A percentile compares a stretch with the other conserved stretches of the same genome.
Evolutionary conservation across 78 protist genomes (phyloP).

Genomic region (Anaeramoeba flamelloides): DNA sequence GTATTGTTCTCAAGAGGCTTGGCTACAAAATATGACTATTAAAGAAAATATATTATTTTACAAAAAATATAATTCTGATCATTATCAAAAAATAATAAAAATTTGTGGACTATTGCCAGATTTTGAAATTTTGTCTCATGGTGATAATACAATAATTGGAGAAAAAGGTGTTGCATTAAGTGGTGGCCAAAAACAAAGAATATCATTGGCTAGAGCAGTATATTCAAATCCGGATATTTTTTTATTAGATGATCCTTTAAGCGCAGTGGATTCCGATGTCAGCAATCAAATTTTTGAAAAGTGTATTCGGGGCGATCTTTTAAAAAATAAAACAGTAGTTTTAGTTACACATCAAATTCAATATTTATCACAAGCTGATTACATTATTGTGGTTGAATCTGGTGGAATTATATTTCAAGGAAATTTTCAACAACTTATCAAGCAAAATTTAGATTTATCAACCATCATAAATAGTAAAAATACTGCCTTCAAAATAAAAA

Average conservation of each 20-base stretch:
- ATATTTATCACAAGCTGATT: slow-evolving; percentile 16
- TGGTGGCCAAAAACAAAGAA: slow-evolving; percentile 31
- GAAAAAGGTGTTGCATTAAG: slow-evolving; percentile 20
- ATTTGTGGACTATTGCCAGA: slow-evolving; percentile 12
- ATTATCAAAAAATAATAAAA: slow-evolving; percentile 8
- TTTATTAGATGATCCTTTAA: slow-evolving; percentile 63
- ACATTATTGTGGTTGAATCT: slow-evolving; percentile 29
- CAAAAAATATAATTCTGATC: slow-evolving; percentile 3
- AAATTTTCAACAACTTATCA: background rate
- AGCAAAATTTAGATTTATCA: background rate
- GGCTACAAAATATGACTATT: slow-evolving; percentile 21
- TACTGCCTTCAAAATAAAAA: no score
- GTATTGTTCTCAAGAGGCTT: no score
- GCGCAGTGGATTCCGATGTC: slow-evolving; percentile 73
- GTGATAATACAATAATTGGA: slow-evolving; percentile 15
- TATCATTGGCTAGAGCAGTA: slow-evolving; percentile 38
- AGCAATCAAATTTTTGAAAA: slow-evolving; percentile 54
- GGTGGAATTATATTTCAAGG: slow-evolving; percentile 41
- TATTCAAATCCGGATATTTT: slow-evolving; percentile 26
- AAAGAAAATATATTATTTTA: slow-evolving; percentile 34
- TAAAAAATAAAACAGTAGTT: slow-evolving; percentile 37
- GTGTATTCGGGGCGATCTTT: slow-evolving; percentile 36
- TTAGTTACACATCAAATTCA: slow-evolving; percentile 65
- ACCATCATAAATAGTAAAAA: no score
- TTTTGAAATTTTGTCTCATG: background rate